phyloP scores from a whole-genome alignment of 129 eudicot species.

The Logfia minima region DNA sequence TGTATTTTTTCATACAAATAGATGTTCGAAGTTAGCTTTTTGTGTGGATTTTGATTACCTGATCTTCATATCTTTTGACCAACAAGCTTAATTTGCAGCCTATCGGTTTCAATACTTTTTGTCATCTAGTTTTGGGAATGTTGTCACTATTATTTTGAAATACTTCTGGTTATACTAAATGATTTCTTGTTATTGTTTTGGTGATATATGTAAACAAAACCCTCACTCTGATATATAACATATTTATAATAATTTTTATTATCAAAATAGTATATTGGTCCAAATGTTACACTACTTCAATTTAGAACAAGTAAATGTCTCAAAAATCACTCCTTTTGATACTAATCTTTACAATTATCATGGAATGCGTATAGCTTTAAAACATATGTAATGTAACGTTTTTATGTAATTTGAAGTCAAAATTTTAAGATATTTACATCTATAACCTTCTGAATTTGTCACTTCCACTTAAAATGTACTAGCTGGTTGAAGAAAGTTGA shows the following conservation, averaged over 20 bases:
- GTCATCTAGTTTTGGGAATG: neutral
- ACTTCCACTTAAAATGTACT: too few relatives aligned
- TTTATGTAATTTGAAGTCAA: too few relatives aligned
- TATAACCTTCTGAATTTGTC: too few relatives aligned
- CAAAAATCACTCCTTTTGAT: too few relatives aligned
- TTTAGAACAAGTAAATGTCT: too few relatives aligned
- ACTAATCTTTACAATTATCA: too few relatives aligned
- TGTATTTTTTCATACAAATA: conserved; percentile 17
- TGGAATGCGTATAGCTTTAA: too few relatives aligned
- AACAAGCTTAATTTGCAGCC: neutral
- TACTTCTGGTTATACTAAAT: neutral
- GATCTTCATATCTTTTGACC: neutral
- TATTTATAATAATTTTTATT: neutral
- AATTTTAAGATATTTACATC: too few relatives aligned
- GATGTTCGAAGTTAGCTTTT: conserved; percentile 2
- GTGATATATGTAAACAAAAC: neutral
- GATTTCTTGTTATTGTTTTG: neutral
- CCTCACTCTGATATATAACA: neutral
- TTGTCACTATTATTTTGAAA: neutral
- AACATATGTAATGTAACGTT: too few relatives aligned
- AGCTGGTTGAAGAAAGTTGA: too few relatives aligned
- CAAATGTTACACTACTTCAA: too few relatives aligned
- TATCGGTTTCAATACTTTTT: neutral
- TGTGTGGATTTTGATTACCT: conserved; percentile 13
- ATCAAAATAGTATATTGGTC: neutral